Base-by-base conservation (phyloP, 1,284 basidiomycete species). In the Rhodotorula sp. region DNA sequence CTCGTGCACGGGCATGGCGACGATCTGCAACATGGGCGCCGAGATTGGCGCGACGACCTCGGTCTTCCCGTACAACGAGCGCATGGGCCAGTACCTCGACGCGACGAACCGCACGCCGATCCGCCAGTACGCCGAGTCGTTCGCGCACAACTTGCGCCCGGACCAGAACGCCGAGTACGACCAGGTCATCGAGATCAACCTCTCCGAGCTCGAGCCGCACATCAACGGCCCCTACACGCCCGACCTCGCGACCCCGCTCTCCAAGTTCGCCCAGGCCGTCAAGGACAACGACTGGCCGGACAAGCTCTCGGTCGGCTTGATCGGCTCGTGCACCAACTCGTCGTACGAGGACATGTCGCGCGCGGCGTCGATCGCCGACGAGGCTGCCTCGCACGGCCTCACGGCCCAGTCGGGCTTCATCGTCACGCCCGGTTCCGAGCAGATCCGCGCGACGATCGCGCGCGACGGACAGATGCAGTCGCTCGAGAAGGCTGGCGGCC, bases 341-440 rank as follows among this genome's bases (percentile, higher is more conserved):
- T 99, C 96, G 40, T 99, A 99, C 82, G 96, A 99, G 84, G 96
- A 99, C 84, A 98, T 99, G 95, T 91, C 92, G 59, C 93, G 96
- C 79, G 91, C 94, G 55, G 94, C 94, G 59, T 90, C 90, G 64
- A 98, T 99, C 79, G 94, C 91, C 76, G 86, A 86, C 77, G 89
- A 99, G 83, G 96, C 94, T 74, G 82, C 87, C 64, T 84, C 84
- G 22, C 94, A 95, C 80, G 94, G 96, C 77, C 86, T 98, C 72
- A 85, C 87, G 77, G 86, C 89, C 81, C 93, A 95, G 88, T 90
- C 91, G 83, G 88, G 88, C 83, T 98, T 96, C 87, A 97, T 93
- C 72, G 90, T 99, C 82, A 98, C 95, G 65, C 96, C 95, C 75
- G 95, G 96, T 81, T 95, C 92, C 62, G 96, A 99, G 84, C 95